phyloP scores from a whole-genome alignment of 257 asterid species.

The Solanum ossicruentum region DNA sequence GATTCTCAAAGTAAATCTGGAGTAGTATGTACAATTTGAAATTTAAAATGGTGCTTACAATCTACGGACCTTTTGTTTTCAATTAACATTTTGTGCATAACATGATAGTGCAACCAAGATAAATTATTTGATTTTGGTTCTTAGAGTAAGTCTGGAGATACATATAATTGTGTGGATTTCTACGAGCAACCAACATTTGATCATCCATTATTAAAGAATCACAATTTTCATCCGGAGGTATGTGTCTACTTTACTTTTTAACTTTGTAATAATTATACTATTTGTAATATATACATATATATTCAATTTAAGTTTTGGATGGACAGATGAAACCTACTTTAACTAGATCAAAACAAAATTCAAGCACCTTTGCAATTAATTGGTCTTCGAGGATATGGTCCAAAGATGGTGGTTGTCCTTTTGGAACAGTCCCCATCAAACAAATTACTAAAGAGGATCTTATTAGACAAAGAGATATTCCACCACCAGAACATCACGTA shows the following conservation, averaged over 20 bases:
- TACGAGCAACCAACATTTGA: not conserved
- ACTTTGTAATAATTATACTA: not conserved
- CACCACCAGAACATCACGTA: not conserved
- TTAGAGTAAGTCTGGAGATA: not conserved
- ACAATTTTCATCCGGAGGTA: not conserved
- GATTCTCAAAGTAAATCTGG: too few species aligned
- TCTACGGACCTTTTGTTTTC: too few species aligned
- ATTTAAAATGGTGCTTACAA: too few species aligned
- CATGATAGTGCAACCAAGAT: too few species aligned
- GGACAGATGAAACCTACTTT: not conserved
- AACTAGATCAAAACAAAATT: not conserved
- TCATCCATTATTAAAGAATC: not conserved
- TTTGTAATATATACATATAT: not conserved
- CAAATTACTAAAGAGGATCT: not conserved
- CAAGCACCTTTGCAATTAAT: not conserved
- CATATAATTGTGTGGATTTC: not conserved
- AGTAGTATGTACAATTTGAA: too few species aligned
- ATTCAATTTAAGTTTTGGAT: not conserved
- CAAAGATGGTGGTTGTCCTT: not conserved
- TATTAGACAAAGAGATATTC: not conserved
- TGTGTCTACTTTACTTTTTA: not conserved
- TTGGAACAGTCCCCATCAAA: not conserved
- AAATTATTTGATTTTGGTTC: not conserved
- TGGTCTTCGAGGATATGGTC: not conserved
- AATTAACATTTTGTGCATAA: too few species aligned